These are phyloP conservation scores for Volvox carteri DNA, from an alignment of 163 green algal species.

Conservation along the genomic window DNA sequence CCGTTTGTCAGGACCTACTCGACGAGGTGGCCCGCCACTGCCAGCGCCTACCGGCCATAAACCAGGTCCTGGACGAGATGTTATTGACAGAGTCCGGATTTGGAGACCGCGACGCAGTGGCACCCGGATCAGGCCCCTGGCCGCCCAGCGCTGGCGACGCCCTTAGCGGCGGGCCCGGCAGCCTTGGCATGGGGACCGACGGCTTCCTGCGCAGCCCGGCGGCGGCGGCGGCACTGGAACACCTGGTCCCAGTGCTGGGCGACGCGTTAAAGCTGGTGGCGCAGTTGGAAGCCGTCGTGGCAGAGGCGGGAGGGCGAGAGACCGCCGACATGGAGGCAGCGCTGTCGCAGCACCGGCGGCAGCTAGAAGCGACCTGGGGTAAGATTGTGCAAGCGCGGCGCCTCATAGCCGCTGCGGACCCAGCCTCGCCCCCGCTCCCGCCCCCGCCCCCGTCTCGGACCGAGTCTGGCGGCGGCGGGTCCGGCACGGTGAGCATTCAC, in stretches of 20 bases:
- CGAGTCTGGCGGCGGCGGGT: background rate
- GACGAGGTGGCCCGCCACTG: slow-evolving; percentile 26
- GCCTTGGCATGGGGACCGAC: background rate
- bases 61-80: slow-evolving; percentile 16
- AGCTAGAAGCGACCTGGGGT: slow-evolving; percentile 21
- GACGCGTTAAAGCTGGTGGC: slow-evolving; percentile 6
- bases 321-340: background rate
- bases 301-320: background rate
- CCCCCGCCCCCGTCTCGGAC: background rate
- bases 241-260: slow-evolving; percentile 3
- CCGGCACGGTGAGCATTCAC: background rate
- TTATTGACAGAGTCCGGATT: background rate
- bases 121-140: background rate
- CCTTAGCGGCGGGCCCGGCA: background rate
- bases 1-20: slow-evolving; percentile 25
- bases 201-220: slow-evolving; percentile 11
- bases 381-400: background rate
- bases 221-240: slow-evolving; percentile 30
- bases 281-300: slow-evolving; percentile 8
- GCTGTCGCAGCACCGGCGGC: slow-evolving; percentile 19
- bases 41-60: slow-evolving; percentile 31
- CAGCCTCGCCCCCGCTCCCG: background rate
- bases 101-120: background rate
- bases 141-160: background rate
- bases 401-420: background rate